Evolutionary conservation across 164 flowering plant genomes (phyloP), one percentile per base, ranked within the genome.

Genomic region (Buxus sempervirens): DNA sequence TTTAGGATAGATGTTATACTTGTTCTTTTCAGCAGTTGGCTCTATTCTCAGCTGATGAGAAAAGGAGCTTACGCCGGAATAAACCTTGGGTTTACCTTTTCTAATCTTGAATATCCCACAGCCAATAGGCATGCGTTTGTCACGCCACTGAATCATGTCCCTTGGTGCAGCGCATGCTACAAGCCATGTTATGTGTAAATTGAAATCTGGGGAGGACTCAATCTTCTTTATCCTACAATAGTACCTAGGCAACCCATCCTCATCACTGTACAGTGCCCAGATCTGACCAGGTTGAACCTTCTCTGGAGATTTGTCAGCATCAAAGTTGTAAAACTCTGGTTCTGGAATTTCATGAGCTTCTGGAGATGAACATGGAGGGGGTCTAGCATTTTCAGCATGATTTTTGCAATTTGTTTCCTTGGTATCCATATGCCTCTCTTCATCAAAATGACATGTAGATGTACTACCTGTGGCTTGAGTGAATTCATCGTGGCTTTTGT

Each of bases 191-290:
- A 83, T 51, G 8, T 64, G 70, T 70, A 88, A 19, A 63, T 68
- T 64, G 48, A 82, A 60, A 45, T 58, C 75, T 15, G 84, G 87
- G 9, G 42, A 4, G 13, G 28, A 25, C 14, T 64, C 63, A 22
- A 89, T 62, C 60, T 73, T 77, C 54, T 54, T 72, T 27, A 89
- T 81, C 62, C 42, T 66, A 62, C 81, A 86, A 76, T 85, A 88
- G 74, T 76, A 81, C 75, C 81, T 86, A 27, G 96, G 93, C 76
- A 86, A 60, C 55, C 79, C 81, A 76, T 89, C 91, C 58, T 79
- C 79, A 18, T 83, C 84, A 68, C 86, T 54, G 67, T 84, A 91
- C 28, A 86, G 45, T n/a, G 96, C 85, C 97, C 97, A 91, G 18
- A 85, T 60, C 72, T 89, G 91, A 63, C 86, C 89, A 45, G 65